Evolutionary conservation across 2,329 filamentous ascomycete genomes (phyloP), one percentile per base, ranked within the genome.

Genomic region (Tolypocladium endophyticum): DNA sequence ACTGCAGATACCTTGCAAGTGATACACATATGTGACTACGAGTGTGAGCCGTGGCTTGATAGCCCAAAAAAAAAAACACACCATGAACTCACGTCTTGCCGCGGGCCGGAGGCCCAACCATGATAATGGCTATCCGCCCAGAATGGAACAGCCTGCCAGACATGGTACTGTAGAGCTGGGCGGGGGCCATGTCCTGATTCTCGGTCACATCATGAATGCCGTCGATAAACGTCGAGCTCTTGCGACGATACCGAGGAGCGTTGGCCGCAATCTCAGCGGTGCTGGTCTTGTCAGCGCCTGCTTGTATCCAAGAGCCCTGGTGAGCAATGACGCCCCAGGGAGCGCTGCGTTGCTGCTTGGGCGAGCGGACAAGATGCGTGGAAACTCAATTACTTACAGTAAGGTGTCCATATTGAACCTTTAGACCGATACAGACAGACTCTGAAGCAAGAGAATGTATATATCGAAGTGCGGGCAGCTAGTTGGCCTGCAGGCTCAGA

Each of bases 151-250:
- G 85, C 50, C 94, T 86, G 56, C 94, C 94, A 55, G 93, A 97
- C 82, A 97, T 96, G 58, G 94, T 99, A 73, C 92, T 97, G 78
- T 99, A 99, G 54, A 99, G 82, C 77, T 99, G 94, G 66, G 94
- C 94, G 36, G 94, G 94, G 6, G 94, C 94, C 83, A 96, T 85
- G 67, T 93, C 79, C 63, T 79, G 76, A 68, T 91, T 91, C 71
- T 92, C 88, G 11, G 90, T 86, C 58, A 96, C 81, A 79, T 97
- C 93, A 76, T 97, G 93, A 68, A 97, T 97, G 65, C 90, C 93
- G 80, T 97, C 94, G 68, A 97, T 92, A 73, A 95, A 96, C 43
- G 92, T 97, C 66, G 92, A 97, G 68, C 93, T 97, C 76, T 91
- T 90, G 68, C 94, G 88, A 64, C 92, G 87, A 72, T 96, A 96